phyloP scores from a whole-genome alignment of 768 basidiomycete species.

The Suillus subaureus region DNA sequence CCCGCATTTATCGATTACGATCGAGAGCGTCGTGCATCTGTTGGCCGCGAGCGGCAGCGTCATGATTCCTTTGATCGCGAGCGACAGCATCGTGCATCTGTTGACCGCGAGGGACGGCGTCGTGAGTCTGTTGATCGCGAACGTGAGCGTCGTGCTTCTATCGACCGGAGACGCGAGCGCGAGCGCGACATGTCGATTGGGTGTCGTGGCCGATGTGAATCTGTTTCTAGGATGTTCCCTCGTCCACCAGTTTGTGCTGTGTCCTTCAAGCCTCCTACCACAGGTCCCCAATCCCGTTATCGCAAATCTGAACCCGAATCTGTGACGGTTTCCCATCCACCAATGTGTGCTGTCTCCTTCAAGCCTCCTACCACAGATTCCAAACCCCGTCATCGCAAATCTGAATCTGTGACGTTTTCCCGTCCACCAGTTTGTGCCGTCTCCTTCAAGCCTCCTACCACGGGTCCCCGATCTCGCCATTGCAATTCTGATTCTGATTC shows the following conservation, averaged over 20 bases:
- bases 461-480: not conserved
- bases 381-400: not conserved
- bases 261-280: constrained; percentile 5
- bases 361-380: not conserved
- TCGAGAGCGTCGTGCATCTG: not conserved
- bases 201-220: not conserved
- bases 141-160: not conserved
- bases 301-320: not conserved
- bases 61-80: not conserved
- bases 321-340: not conserved
- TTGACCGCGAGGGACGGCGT: not conserved
- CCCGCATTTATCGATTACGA: not conserved
- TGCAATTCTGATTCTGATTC: not conserved
- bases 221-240: not conserved
- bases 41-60: not conserved
- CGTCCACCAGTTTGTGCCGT: not conserved
- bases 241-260: constrained; percentile 3
- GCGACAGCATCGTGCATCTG: not conserved
- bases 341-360: constrained; percentile 2
- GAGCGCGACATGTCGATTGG: not conserved
- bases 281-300: not conserved
- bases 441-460: constrained; percentile 5
- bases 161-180: not conserved
- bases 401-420: not conserved
- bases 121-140: not conserved